Evolutionary conservation across 768 basidiomycete species (phyloP), one percentile per base, ranked within the genome.

Genomic region (Galerina sulciceps): DNA sequence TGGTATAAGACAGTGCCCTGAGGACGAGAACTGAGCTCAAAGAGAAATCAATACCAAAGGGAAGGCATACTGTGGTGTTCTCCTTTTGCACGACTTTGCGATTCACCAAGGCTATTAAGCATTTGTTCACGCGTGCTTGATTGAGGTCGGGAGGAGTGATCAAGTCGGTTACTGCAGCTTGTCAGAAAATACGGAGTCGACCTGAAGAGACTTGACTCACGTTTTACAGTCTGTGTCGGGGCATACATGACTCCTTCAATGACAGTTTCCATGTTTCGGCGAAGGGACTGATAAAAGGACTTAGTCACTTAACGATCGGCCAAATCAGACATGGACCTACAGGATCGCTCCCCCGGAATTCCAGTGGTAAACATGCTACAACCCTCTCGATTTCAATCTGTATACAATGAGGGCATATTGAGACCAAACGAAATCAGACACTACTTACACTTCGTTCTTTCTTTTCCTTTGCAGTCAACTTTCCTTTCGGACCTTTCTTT

Each of bases 101-200:
- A 68, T 89, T 90, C 4, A 96, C 94, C 6, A 98, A 78, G 1
- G 94, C 93, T 52, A 98, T 94, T 37, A 98, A 79, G 65, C 94
- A 96, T 71, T 94, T 96, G 73, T 97, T 96, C 41, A 94, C 95
- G 42, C 91, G 83, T 8, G 94, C 90, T 76, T 96, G 94, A 52
- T 88, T 92, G 37, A 96, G 81, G 61, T 94, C 91, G 0, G 93
- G 92, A 2, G 87, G 87, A 41, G 79, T 81, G 64, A 95, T 83
- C 54, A 96, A 80, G 55, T 93, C 91, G 31, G 82, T 74, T 20
- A 96, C 94, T 96, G 65, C 22, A 18, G 14, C 6, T 23, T 6
- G 42, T 47, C 34, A 53, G 17, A 10, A 22, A 53, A 15, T 36
- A 41, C 41, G 37, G 10, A 14, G n/a, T 20, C 23, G 35, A 13